phyloP scores from a whole-genome alignment of 2,329 filamentous ascomycete species.

The Talaromyces piceae region DNA sequence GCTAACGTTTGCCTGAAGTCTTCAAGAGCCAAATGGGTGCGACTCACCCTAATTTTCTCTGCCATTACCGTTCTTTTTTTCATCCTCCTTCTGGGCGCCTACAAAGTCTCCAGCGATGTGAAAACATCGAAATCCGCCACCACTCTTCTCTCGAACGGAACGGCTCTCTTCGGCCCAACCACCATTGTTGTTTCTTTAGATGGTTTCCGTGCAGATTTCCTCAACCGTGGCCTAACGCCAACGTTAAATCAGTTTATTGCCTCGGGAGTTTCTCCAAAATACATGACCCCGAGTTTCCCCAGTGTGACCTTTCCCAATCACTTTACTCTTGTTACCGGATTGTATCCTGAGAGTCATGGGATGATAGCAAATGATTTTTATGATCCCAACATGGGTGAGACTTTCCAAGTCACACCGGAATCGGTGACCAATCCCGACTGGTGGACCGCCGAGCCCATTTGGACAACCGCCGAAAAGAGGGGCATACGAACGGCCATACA shows the following conservation, averaged over 20 bases:
- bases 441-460: slow-evolving; percentile 93
- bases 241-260: slow-evolving; percentile 69
- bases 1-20: slow-evolving; percentile 10
- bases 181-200: slow-evolving; percentile 92
- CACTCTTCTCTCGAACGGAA: slow-evolving; percentile 62
- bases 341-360: slow-evolving; percentile 89
- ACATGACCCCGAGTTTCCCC: slow-evolving; percentile 91
- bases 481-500: slow-evolving; percentile 76
- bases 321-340: slow-evolving; percentile 83
- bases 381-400: slow-evolving; percentile 67
- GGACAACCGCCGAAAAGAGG: slow-evolving; percentile 83
- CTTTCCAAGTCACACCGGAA: slow-evolving; percentile 77
- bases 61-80: slow-evolving; percentile 48
- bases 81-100: slow-evolving; percentile 49
- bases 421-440: slow-evolving; percentile 77
- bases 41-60: slow-evolving; percentile 34
- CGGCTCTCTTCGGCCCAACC: slow-evolving; percentile 79
- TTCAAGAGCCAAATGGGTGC: slow-evolving; percentile 17
- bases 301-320: slow-evolving; percentile 97
- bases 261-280: slow-evolving; percentile 79
- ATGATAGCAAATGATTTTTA: slow-evolving; percentile 93
- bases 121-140: slow-evolving; percentile 6
- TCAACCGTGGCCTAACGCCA: slow-evolving; percentile 76
- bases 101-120: slow-evolving; percentile 43
- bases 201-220: slow-evolving; percentile 90